Percentiles rank a stretch among this genome's conserved stretches.
phyloP scores from a whole-genome alignment of 1,284 basidiomycete genomes.

The Rhodotorula sp. region DNA sequence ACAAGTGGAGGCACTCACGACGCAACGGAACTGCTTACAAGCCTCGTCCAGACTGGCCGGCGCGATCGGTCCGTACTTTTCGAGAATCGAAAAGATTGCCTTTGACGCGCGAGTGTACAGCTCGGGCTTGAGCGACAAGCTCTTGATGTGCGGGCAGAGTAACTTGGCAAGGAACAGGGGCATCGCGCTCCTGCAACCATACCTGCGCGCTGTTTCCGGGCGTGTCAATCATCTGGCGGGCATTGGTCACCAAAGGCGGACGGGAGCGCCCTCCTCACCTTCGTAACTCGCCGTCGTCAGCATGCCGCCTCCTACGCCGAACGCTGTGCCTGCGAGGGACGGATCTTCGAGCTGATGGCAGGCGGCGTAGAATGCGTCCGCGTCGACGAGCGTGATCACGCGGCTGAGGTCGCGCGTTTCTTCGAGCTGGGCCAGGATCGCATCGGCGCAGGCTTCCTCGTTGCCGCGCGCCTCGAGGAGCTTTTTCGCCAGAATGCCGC shows the following conservation, averaged over 20 bases:
- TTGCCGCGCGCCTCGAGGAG: background rate
- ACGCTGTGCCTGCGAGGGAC: slow-evolving; percentile 65
- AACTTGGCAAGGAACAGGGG: slow-evolving; percentile 85
- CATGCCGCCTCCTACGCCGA: slow-evolving; percentile 67
- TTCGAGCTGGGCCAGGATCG: slow-evolving; percentile 65
- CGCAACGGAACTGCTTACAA: slow-evolving; percentile 18
- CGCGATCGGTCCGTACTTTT: slow-evolving; percentile 40
- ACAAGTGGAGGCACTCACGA: no score
- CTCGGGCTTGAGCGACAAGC: slow-evolving; percentile 56
- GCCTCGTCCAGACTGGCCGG: slow-evolving; percentile 46
- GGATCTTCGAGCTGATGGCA: slow-evolving; percentile 61
- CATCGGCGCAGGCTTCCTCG: slow-evolving; percentile 57
- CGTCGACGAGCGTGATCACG: slow-evolving; percentile 77
- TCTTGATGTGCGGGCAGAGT: slow-evolving; percentile 85
- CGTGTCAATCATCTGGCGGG: background rate
- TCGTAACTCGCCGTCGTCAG: slow-evolving; percentile 86
- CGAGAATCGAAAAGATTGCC: slow-evolving; percentile 47
- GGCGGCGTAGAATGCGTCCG: slow-evolving; percentile 71
- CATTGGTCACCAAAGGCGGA: background rate
- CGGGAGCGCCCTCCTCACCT: slow-evolving; percentile 5
- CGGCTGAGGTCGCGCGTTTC: slow-evolving; percentile 75
- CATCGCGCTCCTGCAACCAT: slow-evolving; percentile 55
- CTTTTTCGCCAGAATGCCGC: slow-evolving; percentile 12
- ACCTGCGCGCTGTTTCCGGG: slow-evolving; percentile 63
- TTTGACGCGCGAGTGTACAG: slow-evolving; percentile 47